Evolutionary conservation across 2,329 filamentous ascomycete genomes (phyloP).

Genomic region (Claviceps purpurea): DNA sequence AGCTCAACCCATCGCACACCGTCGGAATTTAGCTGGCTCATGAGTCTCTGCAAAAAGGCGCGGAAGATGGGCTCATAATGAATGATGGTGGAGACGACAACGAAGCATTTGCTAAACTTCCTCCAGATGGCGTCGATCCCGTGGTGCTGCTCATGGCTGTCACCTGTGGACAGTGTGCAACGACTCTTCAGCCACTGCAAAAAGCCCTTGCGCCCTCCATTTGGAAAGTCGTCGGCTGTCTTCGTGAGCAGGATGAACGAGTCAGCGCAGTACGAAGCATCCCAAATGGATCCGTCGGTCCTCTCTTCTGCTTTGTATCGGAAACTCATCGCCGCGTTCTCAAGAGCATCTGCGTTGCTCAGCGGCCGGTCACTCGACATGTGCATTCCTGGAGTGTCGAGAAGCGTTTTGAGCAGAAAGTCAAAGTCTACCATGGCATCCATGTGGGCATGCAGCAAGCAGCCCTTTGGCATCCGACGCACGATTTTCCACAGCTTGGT

Average conservation of each 20-base stretch:
- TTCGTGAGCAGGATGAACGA: slow-evolving; percentile 43
- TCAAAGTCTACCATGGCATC: slow-evolving; percentile 86
- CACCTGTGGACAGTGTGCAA: slow-evolving; percentile 56
- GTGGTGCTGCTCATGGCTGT: slow-evolving; percentile 68
- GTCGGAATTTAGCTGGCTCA: slow-evolving; percentile 61
- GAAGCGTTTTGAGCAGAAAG: slow-evolving; percentile 59
- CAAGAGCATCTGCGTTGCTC: slow-evolving; percentile 34
- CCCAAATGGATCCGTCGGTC: slow-evolving; percentile 49
- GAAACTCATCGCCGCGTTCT: slow-evolving; percentile 47
- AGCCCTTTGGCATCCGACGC: slow-evolving; percentile 76
- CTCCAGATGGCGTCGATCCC: slow-evolving; percentile 75
- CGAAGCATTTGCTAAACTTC: slow-evolving; percentile 66
- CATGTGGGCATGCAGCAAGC: slow-evolving; percentile 73
- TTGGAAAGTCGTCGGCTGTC: slow-evolving; percentile 63
- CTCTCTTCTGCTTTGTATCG: slow-evolving; percentile 37
- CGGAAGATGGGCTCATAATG: slow-evolving; percentile 88
- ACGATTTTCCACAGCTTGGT: slow-evolving; percentile 81
- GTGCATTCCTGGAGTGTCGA: slow-evolving; percentile 62
- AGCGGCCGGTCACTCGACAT: slow-evolving; percentile 50
- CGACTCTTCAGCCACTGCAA: slow-evolving; percentile 62
- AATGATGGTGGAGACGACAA: slow-evolving; percentile 58
- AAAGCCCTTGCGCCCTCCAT: slow-evolving; percentile 59
- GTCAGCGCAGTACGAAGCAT: slow-evolving; percentile 42
- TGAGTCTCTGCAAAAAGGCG: slow-evolving; percentile 56
- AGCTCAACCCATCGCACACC: slow-evolving; percentile 79